phyloP scores from a whole-genome alignment of 331 rosid genomes.

The Stylosanthes scabra region DNA sequence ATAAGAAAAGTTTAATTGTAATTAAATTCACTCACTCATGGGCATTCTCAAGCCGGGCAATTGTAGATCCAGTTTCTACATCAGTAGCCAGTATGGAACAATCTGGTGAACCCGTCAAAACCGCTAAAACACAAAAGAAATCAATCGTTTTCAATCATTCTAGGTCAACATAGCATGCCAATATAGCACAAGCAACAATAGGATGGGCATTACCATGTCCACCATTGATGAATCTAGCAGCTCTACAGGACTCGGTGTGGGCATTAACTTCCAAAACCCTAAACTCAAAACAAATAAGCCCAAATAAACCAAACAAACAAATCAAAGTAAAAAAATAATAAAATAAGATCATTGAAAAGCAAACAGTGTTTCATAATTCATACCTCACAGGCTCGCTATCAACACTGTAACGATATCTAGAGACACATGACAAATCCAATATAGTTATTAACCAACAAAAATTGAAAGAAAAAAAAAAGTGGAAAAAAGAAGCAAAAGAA shows the following conservation, averaged over 20 bases:
- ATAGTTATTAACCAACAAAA: not conserved
- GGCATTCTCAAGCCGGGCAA: slow-evolving; percentile 80
- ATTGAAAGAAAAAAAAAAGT: not conserved
- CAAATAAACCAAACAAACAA: too few species aligned
- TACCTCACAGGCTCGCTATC: slow-evolving; percentile 70
- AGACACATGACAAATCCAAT: not conserved
- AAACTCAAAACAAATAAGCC: not conserved
- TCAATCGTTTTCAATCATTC: not conserved
- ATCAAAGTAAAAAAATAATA: not conserved
- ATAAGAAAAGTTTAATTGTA: slow-evolving; percentile 4
- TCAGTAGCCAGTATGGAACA: slow-evolving; percentile 79
- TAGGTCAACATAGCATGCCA: slow-evolving; percentile 9
- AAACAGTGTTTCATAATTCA: not conserved
- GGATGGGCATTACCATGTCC: slow-evolving; percentile 66
- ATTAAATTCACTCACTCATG: slow-evolving; percentile 67
- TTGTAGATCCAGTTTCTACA: slow-evolving; percentile 85
- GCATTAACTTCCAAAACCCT: slow-evolving; percentile 82
- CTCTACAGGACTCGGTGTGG: slow-evolving; percentile 85
- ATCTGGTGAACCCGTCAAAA: slow-evolving; percentile 90
- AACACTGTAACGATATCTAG: slow-evolving; percentile 66
- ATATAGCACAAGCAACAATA: not conserved
- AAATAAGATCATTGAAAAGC: not conserved
- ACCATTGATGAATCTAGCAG: slow-evolving; percentile 74
- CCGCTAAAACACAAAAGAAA: slow-evolving; percentile 52
- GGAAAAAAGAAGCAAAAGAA: not conserved